Percentiles rank a stretch among this genome's conserved stretches.
Conservation (phyloP, 148 eudicot species). For the Simmondsia chinensis region DNA sequence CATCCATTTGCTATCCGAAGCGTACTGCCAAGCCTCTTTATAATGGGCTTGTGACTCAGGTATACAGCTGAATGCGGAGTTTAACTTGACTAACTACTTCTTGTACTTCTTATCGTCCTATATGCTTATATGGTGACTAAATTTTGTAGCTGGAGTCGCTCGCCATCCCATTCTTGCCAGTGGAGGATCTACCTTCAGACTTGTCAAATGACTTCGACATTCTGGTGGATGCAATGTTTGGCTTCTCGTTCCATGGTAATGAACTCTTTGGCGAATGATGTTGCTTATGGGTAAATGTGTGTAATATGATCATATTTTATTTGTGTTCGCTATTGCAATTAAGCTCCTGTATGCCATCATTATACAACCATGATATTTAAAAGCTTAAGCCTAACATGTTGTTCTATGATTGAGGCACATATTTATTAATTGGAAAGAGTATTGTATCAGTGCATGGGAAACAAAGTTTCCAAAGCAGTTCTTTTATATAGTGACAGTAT, state of each 20-base stretch:
- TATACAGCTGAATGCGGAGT: constrained; percentile 12
- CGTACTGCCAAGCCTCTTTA: constrained; percentile 90
- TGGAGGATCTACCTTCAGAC: constrained; percentile 74
- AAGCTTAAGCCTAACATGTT: too few relatives aligned
- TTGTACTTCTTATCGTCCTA: not conserved
- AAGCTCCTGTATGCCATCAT: too few relatives aligned
- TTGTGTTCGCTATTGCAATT: too few relatives aligned
- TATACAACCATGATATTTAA: too few relatives aligned
- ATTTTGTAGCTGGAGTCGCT: constrained; percentile 83
- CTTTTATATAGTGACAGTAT: too few relatives aligned
- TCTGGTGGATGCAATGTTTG: constrained; percentile 90
- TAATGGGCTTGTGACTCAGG: constrained; percentile 89
- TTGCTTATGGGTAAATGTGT: too few relatives aligned
- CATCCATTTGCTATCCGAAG: constrained; percentile 80
- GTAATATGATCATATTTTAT: too few relatives aligned
- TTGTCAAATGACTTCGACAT: constrained; percentile 69
- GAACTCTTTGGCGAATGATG: constrained; percentile 2
- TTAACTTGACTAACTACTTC: constrained; percentile 1
- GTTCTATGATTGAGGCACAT: too few relatives aligned
- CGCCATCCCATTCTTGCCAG: constrained; percentile 67
- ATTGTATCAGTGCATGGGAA: too few relatives aligned
- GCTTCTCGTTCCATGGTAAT: constrained; percentile 92
- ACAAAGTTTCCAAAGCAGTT: too few relatives aligned
- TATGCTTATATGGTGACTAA: constrained; percentile 15
- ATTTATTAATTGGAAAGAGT: too few relatives aligned